A percentile compares a stretch with the other conserved stretches of the same genome.
These are phyloP conservation scores for Carallia pectinifolia DNA, from an alignment of 345 rosid species.

Conservation along the genomic window DNA sequence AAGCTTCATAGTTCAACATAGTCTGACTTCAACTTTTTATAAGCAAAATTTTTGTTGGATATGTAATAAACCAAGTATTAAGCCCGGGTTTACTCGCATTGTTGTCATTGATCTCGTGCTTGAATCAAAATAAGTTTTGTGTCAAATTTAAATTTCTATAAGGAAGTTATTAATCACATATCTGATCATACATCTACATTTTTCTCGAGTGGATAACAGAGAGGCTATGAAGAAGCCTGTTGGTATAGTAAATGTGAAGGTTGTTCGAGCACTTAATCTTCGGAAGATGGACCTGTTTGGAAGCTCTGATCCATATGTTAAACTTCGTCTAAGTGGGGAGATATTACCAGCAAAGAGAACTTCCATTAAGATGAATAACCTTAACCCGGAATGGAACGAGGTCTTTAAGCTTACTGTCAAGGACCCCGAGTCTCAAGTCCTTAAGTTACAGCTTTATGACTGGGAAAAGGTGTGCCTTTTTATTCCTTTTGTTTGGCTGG, in stretches of 20 bases:
- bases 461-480: constrained; percentile 45
- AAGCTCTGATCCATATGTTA: constrained; percentile 54
- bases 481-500: background rate
- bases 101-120: no score
- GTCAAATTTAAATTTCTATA: no score
- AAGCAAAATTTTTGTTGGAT: no score
- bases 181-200: background rate
- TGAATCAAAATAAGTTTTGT: no score
- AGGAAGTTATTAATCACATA: background rate
- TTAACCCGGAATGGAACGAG: constrained; percentile 58
- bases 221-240: constrained; percentile 46
- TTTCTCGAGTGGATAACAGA: constrained; percentile 6
- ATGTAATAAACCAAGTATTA: no score
- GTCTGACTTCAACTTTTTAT: no score
- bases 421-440: constrained; percentile 46
- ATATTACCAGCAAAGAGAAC: constrained; percentile 42
- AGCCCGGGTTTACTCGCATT: no score
- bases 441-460: constrained; percentile 44
- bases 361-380: constrained; percentile 43
- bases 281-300: constrained; percentile 52
- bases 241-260: constrained; percentile 50
- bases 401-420: constrained; percentile 45
- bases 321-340: constrained; percentile 42
- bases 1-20: no score
- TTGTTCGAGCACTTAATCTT: constrained; percentile 40